phyloP scores from a whole-genome alignment of 768 basidiomycete genomes.

The Atractiella rhizophila region DNA sequence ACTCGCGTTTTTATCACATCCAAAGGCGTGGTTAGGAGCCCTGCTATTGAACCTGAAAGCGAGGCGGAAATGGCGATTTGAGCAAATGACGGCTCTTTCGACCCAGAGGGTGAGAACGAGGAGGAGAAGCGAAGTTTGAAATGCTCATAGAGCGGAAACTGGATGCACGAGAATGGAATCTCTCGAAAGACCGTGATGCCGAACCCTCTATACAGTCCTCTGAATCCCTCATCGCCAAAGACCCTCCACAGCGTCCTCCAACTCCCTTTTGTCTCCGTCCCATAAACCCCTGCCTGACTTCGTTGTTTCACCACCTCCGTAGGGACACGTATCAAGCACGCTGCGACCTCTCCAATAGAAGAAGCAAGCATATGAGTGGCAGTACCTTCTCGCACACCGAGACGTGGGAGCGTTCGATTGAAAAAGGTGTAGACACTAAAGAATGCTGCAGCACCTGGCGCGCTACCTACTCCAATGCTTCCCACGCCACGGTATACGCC shows the following conservation, averaged over 20 bases:
- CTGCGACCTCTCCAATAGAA: conserved; percentile 34
- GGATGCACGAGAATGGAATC: conserved; percentile 90
- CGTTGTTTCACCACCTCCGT: conserved; percentile 91
- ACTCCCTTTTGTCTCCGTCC: conserved; percentile 19
- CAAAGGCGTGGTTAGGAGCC: conserved; percentile 70
- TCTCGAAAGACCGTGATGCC: conserved; percentile 48
- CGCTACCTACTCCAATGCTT: conserved; percentile 79
- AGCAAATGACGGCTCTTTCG: conserved; percentile 27
- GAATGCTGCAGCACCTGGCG: conserved; percentile 52
- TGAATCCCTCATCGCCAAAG: conserved; percentile 34
- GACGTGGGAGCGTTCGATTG: neutral
- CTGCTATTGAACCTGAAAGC: conserved; percentile 69
- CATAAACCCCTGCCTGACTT: conserved; percentile 61
- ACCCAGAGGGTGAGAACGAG: conserved; percentile 22
- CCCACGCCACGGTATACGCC: conserved; percentile 85
- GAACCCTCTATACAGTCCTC: conserved; percentile 72
- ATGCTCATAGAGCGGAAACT: conserved; percentile 83
- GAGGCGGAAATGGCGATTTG: conserved; percentile 57
- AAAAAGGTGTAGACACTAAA: neutral
- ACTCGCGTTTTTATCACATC: conserved; percentile 33
- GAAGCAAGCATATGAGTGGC: conserved; percentile 36
- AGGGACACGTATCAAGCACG: conserved; percentile 78
- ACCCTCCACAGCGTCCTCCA: conserved; percentile 20
- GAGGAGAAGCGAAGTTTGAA: conserved; percentile 43
- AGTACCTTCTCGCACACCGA: conserved; percentile 21